Percentiles rank a stretch among this genome's conserved stretches.
These are phyloP conservation scores for Globisporangium middletonii DNA, from an alignment of 352 stramenopile genomes.

Conservation along the genomic window DNA sequence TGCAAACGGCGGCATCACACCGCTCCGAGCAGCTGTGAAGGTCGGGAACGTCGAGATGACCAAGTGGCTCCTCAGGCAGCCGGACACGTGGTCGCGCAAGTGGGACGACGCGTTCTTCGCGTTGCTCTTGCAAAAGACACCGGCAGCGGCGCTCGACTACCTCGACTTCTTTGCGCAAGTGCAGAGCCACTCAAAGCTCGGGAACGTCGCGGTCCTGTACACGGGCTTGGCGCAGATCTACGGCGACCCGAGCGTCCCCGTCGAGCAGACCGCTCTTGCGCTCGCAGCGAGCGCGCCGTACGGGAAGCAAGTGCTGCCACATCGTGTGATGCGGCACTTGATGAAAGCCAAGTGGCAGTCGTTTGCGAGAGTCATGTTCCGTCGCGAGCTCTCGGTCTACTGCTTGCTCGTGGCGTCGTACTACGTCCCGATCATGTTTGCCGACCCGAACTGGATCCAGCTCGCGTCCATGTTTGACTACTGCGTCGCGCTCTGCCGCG, in stretches of 20 bases:
- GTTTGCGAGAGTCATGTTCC: conserved; percentile 48
- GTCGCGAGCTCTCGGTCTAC: conserved; percentile 42
- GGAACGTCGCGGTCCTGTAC: conserved; percentile 45
- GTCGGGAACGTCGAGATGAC: conserved; percentile 51
- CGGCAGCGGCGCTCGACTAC: conserved; percentile 28
- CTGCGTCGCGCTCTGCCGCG: conserved; percentile 29
- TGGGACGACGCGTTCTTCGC: conserved; percentile 49
- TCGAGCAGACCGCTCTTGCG: conserved; percentile 40
- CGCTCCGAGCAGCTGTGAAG: conserved; percentile 40
- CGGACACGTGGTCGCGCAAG: conserved; percentile 23
- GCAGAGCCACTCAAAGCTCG: conserved; percentile 40
- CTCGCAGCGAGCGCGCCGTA: conserved; percentile 27
- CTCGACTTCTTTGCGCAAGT: conserved; percentile 45
- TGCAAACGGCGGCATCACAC: conserved; percentile 23
- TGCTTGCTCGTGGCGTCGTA: conserved; percentile 38
- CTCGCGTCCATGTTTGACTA: conserved; percentile 34
- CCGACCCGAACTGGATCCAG: conserved; percentile 42
- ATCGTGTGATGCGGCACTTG: conserved; percentile 47
- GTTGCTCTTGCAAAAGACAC: conserved; percentile 47
- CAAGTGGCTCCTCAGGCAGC: conserved; percentile 40
- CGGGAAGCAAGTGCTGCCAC: conserved; percentile 39
- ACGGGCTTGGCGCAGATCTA: conserved; percentile 38
- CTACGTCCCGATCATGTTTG: conserved; percentile 54
- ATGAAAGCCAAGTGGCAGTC: conserved; percentile 51
- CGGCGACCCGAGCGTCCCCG: conserved; percentile 36